phyloP scores from a whole-genome alignment of 1,284 basidiomycete genomes.

The Leucoagaricus sp. region DNA sequence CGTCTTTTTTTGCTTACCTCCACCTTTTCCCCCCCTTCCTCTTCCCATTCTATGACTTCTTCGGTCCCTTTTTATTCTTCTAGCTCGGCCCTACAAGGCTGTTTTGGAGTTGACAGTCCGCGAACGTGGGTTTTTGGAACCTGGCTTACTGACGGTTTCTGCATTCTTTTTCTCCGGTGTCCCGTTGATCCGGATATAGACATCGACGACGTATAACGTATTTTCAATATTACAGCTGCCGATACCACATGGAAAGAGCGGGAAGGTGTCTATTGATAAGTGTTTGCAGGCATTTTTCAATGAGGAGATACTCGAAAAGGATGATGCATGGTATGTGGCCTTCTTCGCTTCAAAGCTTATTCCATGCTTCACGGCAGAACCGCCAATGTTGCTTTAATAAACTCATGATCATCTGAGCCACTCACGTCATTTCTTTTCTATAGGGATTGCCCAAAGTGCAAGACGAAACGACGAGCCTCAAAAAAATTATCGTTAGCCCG shows the following conservation, averaged over 20 bases:
- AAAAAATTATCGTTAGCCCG: conserved; percentile 90
- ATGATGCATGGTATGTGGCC: conserved; percentile 84
- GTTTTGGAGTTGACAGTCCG: conserved; percentile 1
- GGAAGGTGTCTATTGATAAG: conserved; percentile 74
- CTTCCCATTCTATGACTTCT: background rate
- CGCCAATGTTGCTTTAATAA: background rate
- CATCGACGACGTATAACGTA: conserved; percentile 96
- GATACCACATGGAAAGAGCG: conserved; percentile 68
- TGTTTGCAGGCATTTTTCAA: conserved; percentile 93
- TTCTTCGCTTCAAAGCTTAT: background rate
- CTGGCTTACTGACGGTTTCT: background rate
- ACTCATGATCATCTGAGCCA: background rate
- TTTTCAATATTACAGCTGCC: conserved; percentile 97
- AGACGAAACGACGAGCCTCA: conserved; percentile 78
- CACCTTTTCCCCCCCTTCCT: background rate
- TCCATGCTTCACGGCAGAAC: conserved; percentile 1
- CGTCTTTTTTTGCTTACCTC: background rate
- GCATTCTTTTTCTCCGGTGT: conserved; percentile 15
- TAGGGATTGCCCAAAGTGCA: conserved; percentile 95
- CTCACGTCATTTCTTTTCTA: background rate
- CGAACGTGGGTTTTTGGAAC: background rate
- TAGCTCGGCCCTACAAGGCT: background rate
- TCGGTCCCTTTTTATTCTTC: background rate
- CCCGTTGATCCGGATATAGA: conserved; percentile 50
- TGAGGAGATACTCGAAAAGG: conserved; percentile 90